phyloP scores from a whole-genome alignment of 768 basidiomycete species.

The Boletus barrowsii region DNA sequence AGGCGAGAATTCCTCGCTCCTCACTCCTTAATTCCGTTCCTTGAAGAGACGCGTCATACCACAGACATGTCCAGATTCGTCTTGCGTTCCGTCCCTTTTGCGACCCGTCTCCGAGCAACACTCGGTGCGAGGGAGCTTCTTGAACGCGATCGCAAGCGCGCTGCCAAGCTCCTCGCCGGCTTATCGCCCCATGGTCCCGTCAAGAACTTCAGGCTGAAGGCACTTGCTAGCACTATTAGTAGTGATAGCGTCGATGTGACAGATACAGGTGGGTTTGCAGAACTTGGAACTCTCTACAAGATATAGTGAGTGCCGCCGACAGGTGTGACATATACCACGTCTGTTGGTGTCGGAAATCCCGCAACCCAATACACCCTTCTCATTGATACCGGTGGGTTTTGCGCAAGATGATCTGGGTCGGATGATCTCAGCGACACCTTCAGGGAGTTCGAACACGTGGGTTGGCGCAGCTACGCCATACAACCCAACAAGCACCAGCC shows the following conservation, averaged over 20 bases:
- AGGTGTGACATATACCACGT: slow-evolving; percentile 52
- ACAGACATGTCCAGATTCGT: slow-evolving; percentile 37
- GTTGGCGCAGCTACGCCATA: slow-evolving; percentile 50
- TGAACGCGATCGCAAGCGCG: slow-evolving; percentile 51
- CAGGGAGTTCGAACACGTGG: slow-evolving; percentile 54
- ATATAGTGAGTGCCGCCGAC: neutral
- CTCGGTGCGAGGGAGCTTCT: slow-evolving; percentile 47
- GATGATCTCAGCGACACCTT: neutral
- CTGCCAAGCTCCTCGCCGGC: slow-evolving; percentile 53
- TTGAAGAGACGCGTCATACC: neutral
- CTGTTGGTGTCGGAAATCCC: slow-evolving; percentile 52
- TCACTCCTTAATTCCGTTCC: neutral
- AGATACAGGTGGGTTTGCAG: slow-evolving; percentile 40
- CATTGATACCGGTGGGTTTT: slow-evolving; percentile 51
- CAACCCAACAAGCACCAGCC: slow-evolving; percentile 44
- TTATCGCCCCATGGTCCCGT: slow-evolving; percentile 53
- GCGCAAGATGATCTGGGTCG: neutral
- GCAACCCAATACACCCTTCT: slow-evolving; percentile 49
- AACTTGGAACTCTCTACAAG: neutral
- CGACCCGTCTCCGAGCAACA: slow-evolving; percentile 37
- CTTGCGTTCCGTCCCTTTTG: slow-evolving; percentile 43
- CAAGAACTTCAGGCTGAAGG: slow-evolving; percentile 25
- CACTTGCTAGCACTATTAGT: neutral
- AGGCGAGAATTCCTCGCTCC: neutral
- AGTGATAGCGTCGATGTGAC: slow-evolving; percentile 49